Percentiles rank a stretch among this genome's conserved stretches.
phyloP scores from a whole-genome alignment of 176 grass and related monocot species.

The Eragrostis curvula region DNA sequence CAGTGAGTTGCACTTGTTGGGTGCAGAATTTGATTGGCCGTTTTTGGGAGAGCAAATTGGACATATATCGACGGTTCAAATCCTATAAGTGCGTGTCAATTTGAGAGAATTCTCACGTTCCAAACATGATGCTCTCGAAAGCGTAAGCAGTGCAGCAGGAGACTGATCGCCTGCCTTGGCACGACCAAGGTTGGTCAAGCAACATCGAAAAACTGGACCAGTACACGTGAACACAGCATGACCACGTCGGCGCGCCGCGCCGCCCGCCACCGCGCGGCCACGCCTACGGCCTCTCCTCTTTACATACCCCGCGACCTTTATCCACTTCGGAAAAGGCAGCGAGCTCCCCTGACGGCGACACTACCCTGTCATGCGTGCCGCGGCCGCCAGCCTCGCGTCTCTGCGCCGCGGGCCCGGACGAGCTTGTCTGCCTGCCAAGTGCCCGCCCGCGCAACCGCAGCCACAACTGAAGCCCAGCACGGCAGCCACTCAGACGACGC shows the following conservation, averaged over 20 bases:
- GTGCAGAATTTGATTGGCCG: too few relatives aligned
- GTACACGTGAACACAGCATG: conserved; percentile 11
- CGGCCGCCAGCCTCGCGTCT: not conserved
- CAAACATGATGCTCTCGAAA: not conserved
- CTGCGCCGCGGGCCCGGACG: conserved; percentile 34
- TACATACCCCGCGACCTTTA: conserved; percentile 13
- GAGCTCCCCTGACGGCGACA: conserved; percentile 34
- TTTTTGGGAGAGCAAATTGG: too few relatives aligned
- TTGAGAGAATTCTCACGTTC: not conserved
- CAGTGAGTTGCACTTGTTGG: too few relatives aligned
- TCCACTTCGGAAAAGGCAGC: conserved; percentile 32
- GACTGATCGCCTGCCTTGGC: too few relatives aligned
- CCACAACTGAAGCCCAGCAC: conserved; percentile 41
- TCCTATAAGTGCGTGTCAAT: not conserved
- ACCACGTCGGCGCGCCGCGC: conserved; percentile 37
- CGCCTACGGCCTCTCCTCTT: conserved; percentile 27
- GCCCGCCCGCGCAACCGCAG: conserved; percentile 44
- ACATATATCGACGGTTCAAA: too few relatives aligned
- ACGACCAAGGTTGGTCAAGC: too few relatives aligned
- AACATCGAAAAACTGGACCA: not conserved
- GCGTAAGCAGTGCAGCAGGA: too few relatives aligned
- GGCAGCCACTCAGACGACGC: conserved; percentile 55
- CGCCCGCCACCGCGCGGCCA: conserved; percentile 43
- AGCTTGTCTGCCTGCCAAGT: not conserved
- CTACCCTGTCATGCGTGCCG: not conserved